A percentile compares a stretch with the other conserved stretches of the same genome.
Evolutionary conservation across 2,329 filamentous ascomycete genomes (phyloP).

Genomic region (Monosporascus ibericus): DNA sequence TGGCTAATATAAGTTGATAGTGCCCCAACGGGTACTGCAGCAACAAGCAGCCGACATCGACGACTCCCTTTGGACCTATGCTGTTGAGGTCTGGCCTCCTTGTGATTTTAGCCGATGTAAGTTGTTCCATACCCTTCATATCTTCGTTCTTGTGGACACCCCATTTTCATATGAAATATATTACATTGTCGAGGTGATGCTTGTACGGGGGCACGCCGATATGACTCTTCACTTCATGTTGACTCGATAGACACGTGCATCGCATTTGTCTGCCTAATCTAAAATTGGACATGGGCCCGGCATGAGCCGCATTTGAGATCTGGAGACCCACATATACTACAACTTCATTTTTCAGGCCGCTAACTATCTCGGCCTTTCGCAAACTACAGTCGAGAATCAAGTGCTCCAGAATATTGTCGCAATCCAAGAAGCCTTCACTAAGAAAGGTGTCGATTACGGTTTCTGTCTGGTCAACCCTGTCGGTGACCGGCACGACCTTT

Average conservation of each 20-base stretch:
- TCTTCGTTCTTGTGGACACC: slow-evolving; percentile 1
- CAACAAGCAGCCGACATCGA: not conserved
- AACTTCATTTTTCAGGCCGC: slow-evolving; percentile 14
- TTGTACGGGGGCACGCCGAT: not conserved
- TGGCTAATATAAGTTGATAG: not conserved
- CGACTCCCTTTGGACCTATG: slow-evolving; percentile 17
- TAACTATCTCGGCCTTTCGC: slow-evolving; percentile 6
- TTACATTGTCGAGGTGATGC: not conserved
- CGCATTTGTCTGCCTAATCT: not conserved
- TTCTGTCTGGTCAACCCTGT: slow-evolving; percentile 4
- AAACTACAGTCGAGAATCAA: slow-evolving; percentile 8
- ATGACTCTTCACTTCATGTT: not conserved
- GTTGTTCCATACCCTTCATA: slow-evolving; percentile 5
- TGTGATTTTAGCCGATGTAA: slow-evolving; percentile 10
- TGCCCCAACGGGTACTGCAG: not conserved
- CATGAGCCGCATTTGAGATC: not conserved
- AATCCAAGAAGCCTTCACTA: slow-evolving; percentile 10
- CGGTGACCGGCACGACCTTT: slow-evolving; percentile 4
- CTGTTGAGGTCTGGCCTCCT: slow-evolving; percentile 21
- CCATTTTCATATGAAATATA: not conserved
- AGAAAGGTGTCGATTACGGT: slow-evolving; percentile 11
- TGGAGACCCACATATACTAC: slow-evolving; percentile 1
- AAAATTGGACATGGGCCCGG: too few species aligned
- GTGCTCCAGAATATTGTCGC: slow-evolving; percentile 12
- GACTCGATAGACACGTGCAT: not conserved